Evolutionary conservation across 495 filamentous ascomycete species (phyloP), one percentile per base, ranked within the genome.

Genomic region (Penicillium waksmanii): DNA sequence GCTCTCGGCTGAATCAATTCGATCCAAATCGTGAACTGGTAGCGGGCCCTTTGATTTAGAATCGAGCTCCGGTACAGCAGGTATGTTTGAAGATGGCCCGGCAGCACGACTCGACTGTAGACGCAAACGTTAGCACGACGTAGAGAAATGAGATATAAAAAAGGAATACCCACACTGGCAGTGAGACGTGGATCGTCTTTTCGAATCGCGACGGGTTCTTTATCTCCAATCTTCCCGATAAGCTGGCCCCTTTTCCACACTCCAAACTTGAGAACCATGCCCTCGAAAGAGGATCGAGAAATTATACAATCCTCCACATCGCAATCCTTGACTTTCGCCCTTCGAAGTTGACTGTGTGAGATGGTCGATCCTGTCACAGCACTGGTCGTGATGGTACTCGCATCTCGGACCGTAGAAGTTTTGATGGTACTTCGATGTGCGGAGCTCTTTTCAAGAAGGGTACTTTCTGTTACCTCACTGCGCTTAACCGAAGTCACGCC

Each of bases 211-310:
- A 71, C 40, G 6, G 62, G 66, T 57, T 71, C 64, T 34, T 48
- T 57, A 25, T 63, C 36, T 3, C 62, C 62, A 10, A 70, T 59
- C 42, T 57, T 65, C 2, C 73, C 73, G 5, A 76, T 56, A 23
- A 77, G 60, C 34, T 61, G 55, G 3, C 73, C 73, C 42, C 63
- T 65, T 55, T 66, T 70, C 75, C 73, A 77, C n/a, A 76, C 61
- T 3, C 69, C 72, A 55, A 73, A 67, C 51, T 67, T 64, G 36
- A 77, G 46, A 21, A 72, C 58, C 70, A 73, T 72, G 1, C 68
- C 70, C 47, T 49, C 59, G 31, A 75, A 75, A 27, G 65, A 56
- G 3, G 66, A 68, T 9, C 67, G 51, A 0, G 64, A 52, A 19
- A 77, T 63, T 2, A 67, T 50, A 60, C 73, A 77, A 2, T 71